Base-by-base conservation (phyloP, 2,329 filamentous ascomycete species). In the Neonectria neomacrospora region DNA sequence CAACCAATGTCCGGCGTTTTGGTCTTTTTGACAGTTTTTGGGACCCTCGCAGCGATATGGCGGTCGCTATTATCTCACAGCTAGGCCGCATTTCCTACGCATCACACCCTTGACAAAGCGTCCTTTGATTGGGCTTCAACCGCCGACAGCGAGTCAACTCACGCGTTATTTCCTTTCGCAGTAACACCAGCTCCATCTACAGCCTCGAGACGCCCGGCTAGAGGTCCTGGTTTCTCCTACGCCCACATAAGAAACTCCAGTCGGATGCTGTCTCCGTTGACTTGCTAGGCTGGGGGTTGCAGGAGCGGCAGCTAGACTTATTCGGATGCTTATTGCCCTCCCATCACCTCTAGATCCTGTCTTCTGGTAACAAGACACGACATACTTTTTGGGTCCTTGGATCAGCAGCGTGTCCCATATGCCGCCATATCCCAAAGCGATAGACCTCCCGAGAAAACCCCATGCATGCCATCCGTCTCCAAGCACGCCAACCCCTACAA, bases 401-500 rank as follows among this genome's bases (percentile, higher is more conserved):
- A 32, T 48, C 23, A n/a, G 12, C 32, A 57, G 45, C 16, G 47
- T 45, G 54, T 37, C 54, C 44, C 32, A 28, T n/a, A 45, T 34
- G 41, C 56, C 48, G 47, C 28, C 39, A 42, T 37, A 20, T 45
- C 56, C 37, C 47, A 30, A 42, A 45, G 39, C 20, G 28, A 45
- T 32, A 28, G 23, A 53, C 50, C 20, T 37, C 20, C 50, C 50
- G 50, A 53, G 20, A 18, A 53, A 39, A 39, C 37, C 50, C 23
- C 47, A 30, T 50, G 47, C 18, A 32, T 32, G n/a, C 20, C 47
- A 32, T 48, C 44, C 32, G 22, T 32, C 34, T 48, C 28, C 26
- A 41, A 30, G 42, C 54, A 57, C 54, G 30, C 30, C 20, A 28
- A 32, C 53, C 42, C 48, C 23, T 39, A 32, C 22, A 37, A 45